phyloP scores from a whole-genome alignment of 805 yeast species.

The Barnettozyma salicaria region DNA sequence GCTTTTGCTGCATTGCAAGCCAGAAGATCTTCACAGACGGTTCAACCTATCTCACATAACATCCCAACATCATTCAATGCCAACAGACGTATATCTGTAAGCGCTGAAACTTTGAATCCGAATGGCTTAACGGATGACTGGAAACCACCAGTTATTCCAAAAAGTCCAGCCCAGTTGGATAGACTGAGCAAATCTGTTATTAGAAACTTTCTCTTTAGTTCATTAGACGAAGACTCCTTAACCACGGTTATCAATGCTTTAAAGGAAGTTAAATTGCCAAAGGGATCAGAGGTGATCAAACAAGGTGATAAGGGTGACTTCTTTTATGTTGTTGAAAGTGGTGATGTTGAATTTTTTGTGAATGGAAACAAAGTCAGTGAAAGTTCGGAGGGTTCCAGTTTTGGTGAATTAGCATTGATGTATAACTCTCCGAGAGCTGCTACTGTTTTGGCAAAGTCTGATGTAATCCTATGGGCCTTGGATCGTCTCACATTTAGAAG shows the following conservation, averaged over 20 bases:
- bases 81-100: conserved; percentile 81
- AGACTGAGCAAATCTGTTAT: conserved; percentile 68
- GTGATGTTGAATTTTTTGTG: conserved; percentile 75
- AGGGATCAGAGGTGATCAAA: conserved; percentile 61
- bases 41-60: conserved; percentile 22
- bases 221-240: conserved; percentile 72
- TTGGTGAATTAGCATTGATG: conserved; percentile 97
- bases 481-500: conserved; percentile 91
- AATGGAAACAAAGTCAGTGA: conserved; percentile 60
- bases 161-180: conserved; percentile 54
- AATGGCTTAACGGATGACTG: conserved; percentile 59
- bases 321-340: conserved; percentile 81
- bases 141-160: conserved; percentile 65
- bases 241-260: conserved; percentile 79
- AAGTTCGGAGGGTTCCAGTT: conserved; percentile 82
- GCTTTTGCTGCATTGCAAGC: conserved; percentile 9
- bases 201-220: conserved; percentile 78
- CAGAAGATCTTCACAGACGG: conserved; percentile 15
- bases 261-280: conserved; percentile 57
- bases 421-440: conserved; percentile 98
- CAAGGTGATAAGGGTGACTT: conserved; percentile 96
- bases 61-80: conserved; percentile 65
- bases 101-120: conserved; percentile 84
- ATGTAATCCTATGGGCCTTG: conserved; percentile 80
- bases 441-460: conserved; percentile 70